A percentile compares a stretch with the other conserved stretches of the same genome.
phyloP scores from a whole-genome alignment of 1,284 basidiomycete species.

The Apiotrichum brassicae region DNA sequence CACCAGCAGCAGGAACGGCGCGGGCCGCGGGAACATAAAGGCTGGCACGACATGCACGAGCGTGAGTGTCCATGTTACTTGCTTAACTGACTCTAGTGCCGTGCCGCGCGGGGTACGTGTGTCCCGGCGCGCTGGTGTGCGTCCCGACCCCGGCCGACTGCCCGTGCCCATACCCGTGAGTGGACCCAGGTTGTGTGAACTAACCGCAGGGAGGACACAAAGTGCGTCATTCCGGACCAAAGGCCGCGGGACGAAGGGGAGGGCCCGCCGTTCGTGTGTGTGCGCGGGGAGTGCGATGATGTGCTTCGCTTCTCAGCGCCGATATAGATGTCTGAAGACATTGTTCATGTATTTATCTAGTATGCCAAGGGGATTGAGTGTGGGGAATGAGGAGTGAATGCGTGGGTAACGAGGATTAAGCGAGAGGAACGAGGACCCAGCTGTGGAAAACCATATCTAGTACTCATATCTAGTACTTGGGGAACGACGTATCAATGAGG shows the following conservation, averaged over 20 bases:
- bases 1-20: slow-evolving; percentile 17
- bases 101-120: slow-evolving; percentile 43
- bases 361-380: too few species aligned
- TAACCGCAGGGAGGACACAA: slow-evolving; percentile 35
- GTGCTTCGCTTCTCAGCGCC: slow-evolving; percentile 24
- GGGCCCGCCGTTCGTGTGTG: slow-evolving; percentile 43
- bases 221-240: slow-evolving; percentile 39
- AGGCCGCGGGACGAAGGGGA: slow-evolving; percentile 40
- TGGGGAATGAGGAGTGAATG: too few species aligned
- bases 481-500: slow-evolving; percentile 66
- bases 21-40: slow-evolving; percentile 30
- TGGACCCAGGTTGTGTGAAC: background rate
- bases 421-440: background rate
- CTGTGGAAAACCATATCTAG: too few species aligned
- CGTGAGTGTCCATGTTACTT: slow-evolving; percentile 15
- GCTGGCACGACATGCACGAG: slow-evolving; percentile 35
- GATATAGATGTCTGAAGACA: slow-evolving; percentile 25
- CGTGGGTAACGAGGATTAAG: too few species aligned
- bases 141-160: slow-evolving; percentile 45
- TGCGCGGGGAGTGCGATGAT: slow-evolving; percentile 30
- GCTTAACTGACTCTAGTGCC: slow-evolving; percentile 24
- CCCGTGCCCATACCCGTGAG: slow-evolving; percentile 45
- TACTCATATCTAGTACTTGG: slow-evolving; percentile 58
- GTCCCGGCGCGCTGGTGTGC: slow-evolving; percentile 37
- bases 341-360: too few species aligned